Percentiles rank a stretch among this genome's conserved stretches.
phyloP scores from a whole-genome alignment of 257 asterid species.

The Orobanche coerulescens region DNA sequence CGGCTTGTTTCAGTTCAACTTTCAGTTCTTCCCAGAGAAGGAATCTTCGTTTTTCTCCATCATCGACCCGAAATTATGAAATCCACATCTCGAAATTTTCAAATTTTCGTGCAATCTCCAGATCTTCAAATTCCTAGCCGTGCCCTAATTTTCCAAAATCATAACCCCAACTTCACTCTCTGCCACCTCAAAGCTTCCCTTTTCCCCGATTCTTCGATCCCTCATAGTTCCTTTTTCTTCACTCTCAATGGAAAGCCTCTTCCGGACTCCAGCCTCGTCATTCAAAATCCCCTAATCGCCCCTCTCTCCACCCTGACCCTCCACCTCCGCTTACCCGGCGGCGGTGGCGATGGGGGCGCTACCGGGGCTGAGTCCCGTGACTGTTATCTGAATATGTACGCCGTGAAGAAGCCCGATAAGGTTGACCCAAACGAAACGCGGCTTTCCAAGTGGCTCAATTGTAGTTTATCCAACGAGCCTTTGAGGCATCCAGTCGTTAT shows the following conservation, averaged over 20 bases:
- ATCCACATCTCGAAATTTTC: slow-evolving; percentile 25
- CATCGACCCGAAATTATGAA: slow-evolving; percentile 24
- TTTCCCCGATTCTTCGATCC: slow-evolving; percentile 25
- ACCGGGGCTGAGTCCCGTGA: slow-evolving; percentile 95
- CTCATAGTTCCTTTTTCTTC: slow-evolving; percentile 40
- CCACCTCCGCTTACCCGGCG: slow-evolving; percentile 53
- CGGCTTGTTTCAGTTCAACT: not conserved
- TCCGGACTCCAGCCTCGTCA: slow-evolving; percentile 36
- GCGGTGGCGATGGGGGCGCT: slow-evolving; percentile 97
- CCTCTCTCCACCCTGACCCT: slow-evolving; percentile 56
- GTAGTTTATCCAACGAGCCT: slow-evolving; percentile 78
- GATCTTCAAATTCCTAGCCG: slow-evolving; percentile 48
- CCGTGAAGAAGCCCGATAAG: slow-evolving; percentile 73
- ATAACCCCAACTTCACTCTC: slow-evolving; percentile 50
- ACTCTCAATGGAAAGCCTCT: slow-evolving; percentile 55
- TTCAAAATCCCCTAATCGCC: slow-evolving; percentile 28
- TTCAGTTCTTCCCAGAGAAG: not conserved
- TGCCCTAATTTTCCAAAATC: slow-evolving; percentile 37
- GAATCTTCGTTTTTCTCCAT: not conserved
- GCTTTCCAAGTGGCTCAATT: slow-evolving; percentile 69
- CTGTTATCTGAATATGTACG: slow-evolving; percentile 86
- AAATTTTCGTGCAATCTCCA: slow-evolving; percentile 55
- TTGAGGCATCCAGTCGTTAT: slow-evolving; percentile 69
- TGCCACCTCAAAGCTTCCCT: slow-evolving; percentile 45
- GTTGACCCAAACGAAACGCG: slow-evolving; percentile 74